Evolutionary conservation across 495 filamentous ascomycete genomes (phyloP).

Genomic region (Xylaria curta): DNA sequence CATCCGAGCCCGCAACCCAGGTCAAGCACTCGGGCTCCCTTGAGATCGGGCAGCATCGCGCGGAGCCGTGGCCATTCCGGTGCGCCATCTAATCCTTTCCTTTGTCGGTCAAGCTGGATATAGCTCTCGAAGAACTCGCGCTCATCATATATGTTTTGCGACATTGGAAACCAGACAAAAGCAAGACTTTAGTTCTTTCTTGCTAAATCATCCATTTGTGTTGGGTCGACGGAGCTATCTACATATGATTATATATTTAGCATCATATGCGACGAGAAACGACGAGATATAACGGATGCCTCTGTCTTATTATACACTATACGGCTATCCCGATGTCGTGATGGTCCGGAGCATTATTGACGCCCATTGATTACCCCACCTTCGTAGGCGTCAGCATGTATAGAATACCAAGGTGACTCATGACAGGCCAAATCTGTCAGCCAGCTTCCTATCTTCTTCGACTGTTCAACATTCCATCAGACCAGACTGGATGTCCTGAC

Average conservation of each 20-base stretch:
- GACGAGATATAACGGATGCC: not conserved
- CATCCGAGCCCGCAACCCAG: constrained; percentile 49
- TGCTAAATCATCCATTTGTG: not conserved
- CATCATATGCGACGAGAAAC: not conserved
- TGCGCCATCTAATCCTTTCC: constrained; percentile 36
- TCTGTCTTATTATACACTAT: not conserved
- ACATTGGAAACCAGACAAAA: constrained; percentile 25
- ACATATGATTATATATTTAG: not conserved
- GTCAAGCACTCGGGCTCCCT: constrained; percentile 45
- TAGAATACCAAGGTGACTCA: not conserved
- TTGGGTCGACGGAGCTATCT: not conserved
- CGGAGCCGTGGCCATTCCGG: constrained; percentile 45
- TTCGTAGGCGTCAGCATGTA: not conserved
- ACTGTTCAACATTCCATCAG: not conserved
- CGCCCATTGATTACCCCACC: not conserved
- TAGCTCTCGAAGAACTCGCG: constrained; percentile 45
- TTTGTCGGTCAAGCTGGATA: constrained; percentile 39
- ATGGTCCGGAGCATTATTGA: not conserved
- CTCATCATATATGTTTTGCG: constrained; percentile 48
- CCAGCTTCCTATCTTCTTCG: not conserved
- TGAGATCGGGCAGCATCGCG: constrained; percentile 38
- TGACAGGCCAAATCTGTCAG: not conserved
- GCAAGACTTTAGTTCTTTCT: not conserved
- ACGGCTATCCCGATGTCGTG: not conserved
- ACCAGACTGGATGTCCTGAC: not conserved